phyloP scores from a whole-genome alignment of 179 eudicot species.

The Drosera spatulata region DNA sequence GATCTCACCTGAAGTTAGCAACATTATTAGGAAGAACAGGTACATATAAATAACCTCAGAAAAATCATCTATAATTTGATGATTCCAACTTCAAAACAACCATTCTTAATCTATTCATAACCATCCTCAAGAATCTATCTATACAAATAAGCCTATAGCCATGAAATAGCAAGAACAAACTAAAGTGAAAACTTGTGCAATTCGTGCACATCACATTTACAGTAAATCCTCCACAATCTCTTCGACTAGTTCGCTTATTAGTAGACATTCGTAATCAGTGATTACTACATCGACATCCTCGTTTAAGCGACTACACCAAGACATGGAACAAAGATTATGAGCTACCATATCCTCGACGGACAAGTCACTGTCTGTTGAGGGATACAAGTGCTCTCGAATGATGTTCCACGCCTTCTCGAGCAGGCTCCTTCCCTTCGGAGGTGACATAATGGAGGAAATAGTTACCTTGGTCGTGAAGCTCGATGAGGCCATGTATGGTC shows the following conservation, averaged over 20 bases:
- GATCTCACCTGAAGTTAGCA: too few species aligned
- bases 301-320: constrained; percentile 48
- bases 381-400: constrained; percentile 34
- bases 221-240: constrained; percentile 48
- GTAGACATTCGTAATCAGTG: constrained; percentile 48
- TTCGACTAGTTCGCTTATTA: constrained; percentile 46
- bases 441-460: constrained; percentile 12
- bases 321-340: constrained; percentile 35
- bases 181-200: too few species aligned
- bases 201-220: too few species aligned
- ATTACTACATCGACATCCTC: constrained; percentile 51
- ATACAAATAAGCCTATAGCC: too few species aligned
- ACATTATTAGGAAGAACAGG: too few species aligned
- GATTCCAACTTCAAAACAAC: too few species aligned
- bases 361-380: constrained; percentile 23
- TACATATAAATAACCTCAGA: too few species aligned
- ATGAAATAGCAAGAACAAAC: too few species aligned
- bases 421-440: constrained; percentile 48
- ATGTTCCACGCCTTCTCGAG: constrained; percentile 55
- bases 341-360: constrained; percentile 52
- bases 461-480: constrained; percentile 37
- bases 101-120: too few species aligned
- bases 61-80: too few species aligned
- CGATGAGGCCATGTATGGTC: constrained; percentile 36
- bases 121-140: too few species aligned